Conservation (phyloP, 805 yeast species). For the Candida khao-thaluensis region DNA sequence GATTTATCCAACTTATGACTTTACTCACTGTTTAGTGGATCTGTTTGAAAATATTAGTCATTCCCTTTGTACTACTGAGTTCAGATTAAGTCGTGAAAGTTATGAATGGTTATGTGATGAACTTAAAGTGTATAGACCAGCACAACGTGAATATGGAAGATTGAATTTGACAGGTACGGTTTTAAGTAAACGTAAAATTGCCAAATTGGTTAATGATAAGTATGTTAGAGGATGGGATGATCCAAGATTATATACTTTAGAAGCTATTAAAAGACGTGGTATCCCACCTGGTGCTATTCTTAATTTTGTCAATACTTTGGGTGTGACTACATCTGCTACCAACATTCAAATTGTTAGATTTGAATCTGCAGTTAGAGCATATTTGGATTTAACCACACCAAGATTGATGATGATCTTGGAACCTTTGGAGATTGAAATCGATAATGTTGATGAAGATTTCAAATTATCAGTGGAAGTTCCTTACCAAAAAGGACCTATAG, state of each 20-base stretch:
- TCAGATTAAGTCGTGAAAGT: conserved; percentile 85
- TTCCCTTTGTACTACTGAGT: conserved; percentile 95
- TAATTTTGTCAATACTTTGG: conserved; percentile 88
- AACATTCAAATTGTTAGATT: conserved; percentile 88
- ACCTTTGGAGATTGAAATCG: conserved; percentile 81
- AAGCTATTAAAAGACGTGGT: conserved; percentile 94
- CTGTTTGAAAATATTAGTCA: conserved; percentile 94
- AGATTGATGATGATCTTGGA: conserved; percentile 90
- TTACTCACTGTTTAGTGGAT: conserved; percentile 98
- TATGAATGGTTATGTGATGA: conserved; percentile 99
- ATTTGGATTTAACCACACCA: conserved; percentile 87
- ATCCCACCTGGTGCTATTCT: conserved; percentile 98
- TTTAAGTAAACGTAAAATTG: conserved; percentile 92
- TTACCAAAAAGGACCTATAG: conserved; percentile 78
- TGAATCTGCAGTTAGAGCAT: conserved; percentile 84
- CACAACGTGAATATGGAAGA: conserved; percentile 98
- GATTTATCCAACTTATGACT: conserved; percentile 97
- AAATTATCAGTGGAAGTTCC: conserved; percentile 75
- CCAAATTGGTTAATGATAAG: conserved; percentile 78
- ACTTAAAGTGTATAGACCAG: conserved; percentile 93
- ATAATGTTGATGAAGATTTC: conserved; percentile 70
- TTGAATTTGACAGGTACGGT: conserved; percentile 92
- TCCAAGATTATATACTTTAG: conserved; percentile 93
- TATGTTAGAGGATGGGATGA: conserved; percentile 97
- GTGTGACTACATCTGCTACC: conserved; percentile 92